Base-by-base conservation (phyloP, 306 rosid genomes). In the Castanea sativa region DNA sequence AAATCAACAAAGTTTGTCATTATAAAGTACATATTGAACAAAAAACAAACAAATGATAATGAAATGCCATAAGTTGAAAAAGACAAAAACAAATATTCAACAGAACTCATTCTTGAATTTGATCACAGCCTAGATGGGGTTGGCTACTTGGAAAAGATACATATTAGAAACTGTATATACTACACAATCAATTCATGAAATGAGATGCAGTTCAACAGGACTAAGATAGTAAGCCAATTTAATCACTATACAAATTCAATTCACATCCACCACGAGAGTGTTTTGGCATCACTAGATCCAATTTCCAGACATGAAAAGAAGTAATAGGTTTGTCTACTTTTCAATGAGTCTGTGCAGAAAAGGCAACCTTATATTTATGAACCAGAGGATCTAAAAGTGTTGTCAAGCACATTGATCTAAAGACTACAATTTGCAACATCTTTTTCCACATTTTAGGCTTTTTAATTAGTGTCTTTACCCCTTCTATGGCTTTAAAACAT, bases 1-100 rank as follows among this genome's bases (percentile, higher is more conserved):
- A 83, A 75, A 80, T 68, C 29, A 65, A 71, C 25, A 79, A 45
- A 63, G 30, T 69, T 65, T 73, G 73, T 74, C 78, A 77, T 77
- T 80, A 74, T 64, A 81, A 69, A 57, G 69, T 27, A 79, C 33
- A 77, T 73, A 85, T 56, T 30, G 53, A 57, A 76, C n/a, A 59
- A 32, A 25, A 68, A 72, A 41, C 45, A 41, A 60, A 75, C 57
- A 11, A 27, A 55, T 69, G 59, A 78, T 25, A 73, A 78, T 35
- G 69, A 80, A 82, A 45, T 63, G n/a, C 52, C 18, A 10, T 19
- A 25, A 67, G 21, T 15, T 56, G 6, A 21, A 56, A 82, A 10
- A 73, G 64, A 64, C 18, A 73, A 74, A 71, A 20, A 4, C 63
- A 71, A 25, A 51, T 32, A n/a, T 43, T 60, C 55, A 56, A 76